A percentile compares a stretch with the other conserved stretches of the same genome.
Conservation (phyloP, 2,329 filamentous ascomycete species). For the Trichoderma sp. region DNA sequence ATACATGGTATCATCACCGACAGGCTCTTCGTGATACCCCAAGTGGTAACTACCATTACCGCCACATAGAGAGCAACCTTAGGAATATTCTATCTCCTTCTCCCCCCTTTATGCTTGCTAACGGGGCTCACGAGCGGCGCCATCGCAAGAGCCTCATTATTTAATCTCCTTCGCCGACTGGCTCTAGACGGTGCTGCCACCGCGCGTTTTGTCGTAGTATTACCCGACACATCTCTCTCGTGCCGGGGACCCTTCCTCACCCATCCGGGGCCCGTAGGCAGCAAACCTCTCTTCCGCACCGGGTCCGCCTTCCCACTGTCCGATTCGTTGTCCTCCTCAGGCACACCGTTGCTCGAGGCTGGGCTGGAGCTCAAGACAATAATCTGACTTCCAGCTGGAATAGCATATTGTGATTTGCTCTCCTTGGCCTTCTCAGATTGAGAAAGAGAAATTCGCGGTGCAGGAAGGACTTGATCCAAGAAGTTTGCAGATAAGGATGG, state of each 20-base stretch:
- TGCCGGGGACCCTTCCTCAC: slow-evolving; percentile 22
- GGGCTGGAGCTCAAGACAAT: slow-evolving; percentile 33
- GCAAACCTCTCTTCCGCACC: slow-evolving; percentile 23
- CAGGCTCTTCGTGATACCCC: not conserved
- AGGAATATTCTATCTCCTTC: not conserved
- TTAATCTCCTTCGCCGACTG: not conserved
- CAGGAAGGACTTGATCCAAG: not conserved
- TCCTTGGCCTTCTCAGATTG: slow-evolving; percentile 22
- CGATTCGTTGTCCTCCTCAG: slow-evolving; percentile 23
- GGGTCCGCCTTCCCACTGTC: slow-evolving; percentile 23
- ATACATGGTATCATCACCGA: not conserved
- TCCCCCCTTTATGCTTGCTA: not conserved
- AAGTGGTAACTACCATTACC: not conserved
- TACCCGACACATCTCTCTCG: not conserved
- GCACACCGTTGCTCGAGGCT: slow-evolving; percentile 21
- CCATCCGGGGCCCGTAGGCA: slow-evolving; percentile 25
- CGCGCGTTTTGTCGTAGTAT: not conserved
- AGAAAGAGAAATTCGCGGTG: slow-evolving; percentile 10
- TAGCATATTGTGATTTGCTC: slow-evolving; percentile 26
- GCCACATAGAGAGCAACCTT: not conserved
- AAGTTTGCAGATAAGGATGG: slow-evolving; percentile 22
- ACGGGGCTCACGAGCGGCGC: slow-evolving; percentile 8
- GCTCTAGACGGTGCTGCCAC: not conserved
- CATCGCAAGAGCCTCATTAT: not conserved
- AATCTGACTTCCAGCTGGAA: slow-evolving; percentile 34